Evolutionary conservation across 371 early-diverging fungal genomes (phyloP).

Genomic region (Nematocida ironsii): DNA sequence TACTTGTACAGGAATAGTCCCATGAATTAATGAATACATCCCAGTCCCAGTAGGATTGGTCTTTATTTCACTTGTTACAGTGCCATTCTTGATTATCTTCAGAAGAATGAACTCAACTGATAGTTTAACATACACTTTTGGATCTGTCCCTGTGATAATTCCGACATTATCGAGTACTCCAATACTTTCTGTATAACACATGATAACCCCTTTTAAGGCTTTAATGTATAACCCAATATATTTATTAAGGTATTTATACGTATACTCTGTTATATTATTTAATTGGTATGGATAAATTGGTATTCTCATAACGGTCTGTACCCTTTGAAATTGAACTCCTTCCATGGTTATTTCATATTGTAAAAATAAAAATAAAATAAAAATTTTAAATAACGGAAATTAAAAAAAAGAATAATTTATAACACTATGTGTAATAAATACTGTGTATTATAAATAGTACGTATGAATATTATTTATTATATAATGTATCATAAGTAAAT

Average conservation of each 20-base stretch:
- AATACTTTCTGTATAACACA: constrained; percentile 39
- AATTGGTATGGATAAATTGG: constrained; percentile 20
- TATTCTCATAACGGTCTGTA: constrained; percentile 22
- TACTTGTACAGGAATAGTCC: neutral
- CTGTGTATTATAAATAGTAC: too few relatives aligned
- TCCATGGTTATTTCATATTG: neutral
- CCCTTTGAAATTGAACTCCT: constrained; percentile 34
- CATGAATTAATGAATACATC: neutral
- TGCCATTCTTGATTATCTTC: neutral
- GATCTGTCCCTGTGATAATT: constrained; percentile 2
- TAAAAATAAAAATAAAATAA: too few relatives aligned
- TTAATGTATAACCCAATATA: constrained; percentile 43
- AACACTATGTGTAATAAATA: too few relatives aligned
- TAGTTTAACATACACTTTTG: constrained; percentile 41
- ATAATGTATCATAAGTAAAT: too few relatives aligned
- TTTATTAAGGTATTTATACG: constrained; percentile 23
- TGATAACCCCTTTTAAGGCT: constrained; percentile 24
- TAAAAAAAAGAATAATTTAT: too few relatives aligned
- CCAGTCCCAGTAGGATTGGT: neutral
- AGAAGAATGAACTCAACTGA: constrained; percentile 41
- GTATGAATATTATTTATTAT: too few relatives aligned
- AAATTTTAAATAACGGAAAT: too few relatives aligned
- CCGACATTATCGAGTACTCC: constrained; percentile 21
- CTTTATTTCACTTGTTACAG: neutral
- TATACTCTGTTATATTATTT: constrained; percentile 5